Conservation (phyloP, 306 rosid genomes). For the Dryas octopetala region DNA sequence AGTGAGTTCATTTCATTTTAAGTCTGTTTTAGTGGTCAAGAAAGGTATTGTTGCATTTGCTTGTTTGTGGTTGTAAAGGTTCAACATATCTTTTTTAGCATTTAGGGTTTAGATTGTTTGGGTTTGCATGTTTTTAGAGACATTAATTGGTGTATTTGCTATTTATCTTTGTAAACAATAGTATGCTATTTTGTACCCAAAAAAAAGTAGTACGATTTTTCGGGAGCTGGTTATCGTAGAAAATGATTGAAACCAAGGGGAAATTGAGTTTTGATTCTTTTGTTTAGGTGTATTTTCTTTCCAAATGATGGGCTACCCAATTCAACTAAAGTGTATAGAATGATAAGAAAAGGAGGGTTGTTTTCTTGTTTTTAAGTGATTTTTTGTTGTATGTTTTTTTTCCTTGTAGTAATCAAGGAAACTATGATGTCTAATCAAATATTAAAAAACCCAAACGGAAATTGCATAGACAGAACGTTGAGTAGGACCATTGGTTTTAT, state of each 20-base stretch:
- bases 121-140: not conserved
- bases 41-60: not conserved
- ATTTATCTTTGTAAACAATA: not conserved
- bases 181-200: not conserved
- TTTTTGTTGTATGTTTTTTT: not conserved
- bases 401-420: not conserved
- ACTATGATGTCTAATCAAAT: not conserved
- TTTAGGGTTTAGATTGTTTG: not conserved
- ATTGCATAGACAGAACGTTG: not conserved
- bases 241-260: not conserved
- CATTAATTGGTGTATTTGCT: not conserved
- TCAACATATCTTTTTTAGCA: not conserved
- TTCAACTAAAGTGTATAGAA: not conserved
- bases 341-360: not conserved
- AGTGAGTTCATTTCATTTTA: constrained; percentile 38
- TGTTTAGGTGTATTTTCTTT: no score
- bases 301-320: not conserved
- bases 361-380: not conserved
- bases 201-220: no score
- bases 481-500: not conserved
- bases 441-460: not conserved
- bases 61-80: not conserved
- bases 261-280: not conserved
- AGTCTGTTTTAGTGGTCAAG: not conserved
- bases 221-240: no score